Conservation (phyloP, 192 early-diverging fungal genomes). For the Backusella morwellensis region DNA sequence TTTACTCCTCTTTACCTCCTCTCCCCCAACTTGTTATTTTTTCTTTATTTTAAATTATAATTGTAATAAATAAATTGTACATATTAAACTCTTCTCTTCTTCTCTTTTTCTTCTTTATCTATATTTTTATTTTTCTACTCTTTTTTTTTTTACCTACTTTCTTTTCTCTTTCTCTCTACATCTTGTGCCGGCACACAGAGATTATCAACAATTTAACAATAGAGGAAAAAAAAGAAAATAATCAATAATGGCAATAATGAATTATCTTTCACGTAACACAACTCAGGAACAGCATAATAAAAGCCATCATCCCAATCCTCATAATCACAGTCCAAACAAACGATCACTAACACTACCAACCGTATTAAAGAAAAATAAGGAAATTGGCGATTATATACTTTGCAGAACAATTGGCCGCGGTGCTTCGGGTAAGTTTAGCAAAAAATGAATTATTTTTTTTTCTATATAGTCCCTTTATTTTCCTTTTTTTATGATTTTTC, state of each 20-base stretch:
- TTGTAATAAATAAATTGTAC: background rate
- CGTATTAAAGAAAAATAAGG: conserved; percentile 6
- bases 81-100: background rate
- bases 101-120: background rate
- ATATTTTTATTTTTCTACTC: background rate
- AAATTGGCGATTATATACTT: conserved; percentile 64
- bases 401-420: conserved; percentile 68
- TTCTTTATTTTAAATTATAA: background rate
- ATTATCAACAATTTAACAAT: background rate
- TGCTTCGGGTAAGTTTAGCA: conserved; percentile 44
- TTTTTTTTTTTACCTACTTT: background rate
- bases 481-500: conserved; percentile 10
- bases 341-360: conserved; percentile 13
- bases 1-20: background rate
- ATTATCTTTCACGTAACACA: conserved; percentile 16
- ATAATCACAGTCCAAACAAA: background rate
- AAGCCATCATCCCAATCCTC: background rate
- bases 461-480: background rate
- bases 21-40: background rate
- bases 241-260: conserved; percentile 19
- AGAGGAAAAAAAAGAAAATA: background rate
- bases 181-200: background rate
- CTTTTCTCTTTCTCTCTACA: background rate
- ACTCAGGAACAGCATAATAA: conserved; percentile 1
- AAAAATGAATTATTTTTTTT: too few species aligned